These are phyloP conservation scores for Teunomyces cretensis DNA, from an alignment of 805 yeast species.

Conservation along the genomic window DNA sequence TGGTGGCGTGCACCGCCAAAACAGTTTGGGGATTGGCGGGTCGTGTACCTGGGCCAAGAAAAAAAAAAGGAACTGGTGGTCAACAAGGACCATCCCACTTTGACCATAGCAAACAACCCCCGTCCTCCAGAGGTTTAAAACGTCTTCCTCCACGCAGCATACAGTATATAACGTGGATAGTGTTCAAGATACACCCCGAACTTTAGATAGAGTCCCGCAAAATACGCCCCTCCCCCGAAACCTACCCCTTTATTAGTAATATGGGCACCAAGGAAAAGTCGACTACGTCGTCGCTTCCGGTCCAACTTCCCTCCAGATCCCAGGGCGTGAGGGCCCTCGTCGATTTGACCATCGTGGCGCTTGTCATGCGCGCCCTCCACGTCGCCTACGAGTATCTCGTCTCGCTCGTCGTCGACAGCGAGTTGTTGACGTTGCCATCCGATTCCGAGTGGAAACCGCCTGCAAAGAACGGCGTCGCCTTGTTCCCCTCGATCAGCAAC, in stretches of 20 bases:
- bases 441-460: not conserved
- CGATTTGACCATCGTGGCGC: not conserved
- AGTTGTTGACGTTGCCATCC: not conserved
- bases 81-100: not conserved
- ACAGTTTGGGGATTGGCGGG: not conserved
- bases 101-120: not conserved
- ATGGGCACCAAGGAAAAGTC: conserved; percentile 4
- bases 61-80: not conserved
- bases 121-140: not conserved
- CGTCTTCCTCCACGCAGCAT: not conserved
- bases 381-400: not conserved
- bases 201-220: not conserved
- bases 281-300: not conserved
- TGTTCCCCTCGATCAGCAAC: conserved; percentile 13
- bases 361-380: not conserved
- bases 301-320: not conserved
- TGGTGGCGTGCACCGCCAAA: too few species aligned
- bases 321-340: not conserved
- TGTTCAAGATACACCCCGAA: not conserved
- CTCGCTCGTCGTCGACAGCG: not conserved
- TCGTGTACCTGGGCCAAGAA: not conserved
- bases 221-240: not conserved
- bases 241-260: not conserved
- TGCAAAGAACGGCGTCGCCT: not conserved
- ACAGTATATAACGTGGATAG: not conserved